Conservation (phyloP, 768 basidiomycete species). For the Amanita polypyramis region DNA sequence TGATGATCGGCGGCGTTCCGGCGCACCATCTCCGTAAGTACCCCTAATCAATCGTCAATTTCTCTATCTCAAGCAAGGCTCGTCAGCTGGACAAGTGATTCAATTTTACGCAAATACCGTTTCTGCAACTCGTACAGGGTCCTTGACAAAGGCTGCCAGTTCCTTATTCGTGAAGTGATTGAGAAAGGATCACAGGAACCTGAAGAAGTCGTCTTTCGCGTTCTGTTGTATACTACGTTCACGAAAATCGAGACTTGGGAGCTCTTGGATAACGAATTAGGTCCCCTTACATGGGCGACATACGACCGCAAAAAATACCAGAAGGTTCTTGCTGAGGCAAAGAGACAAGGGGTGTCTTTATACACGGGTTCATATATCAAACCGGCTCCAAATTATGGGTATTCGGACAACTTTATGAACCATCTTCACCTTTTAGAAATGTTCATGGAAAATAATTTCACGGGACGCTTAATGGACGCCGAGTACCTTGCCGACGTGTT, state of each 20-base stretch:
- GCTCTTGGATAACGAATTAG: conserved; percentile 37
- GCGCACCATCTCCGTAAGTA: conserved; percentile 41
- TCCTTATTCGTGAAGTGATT: conserved; percentile 57
- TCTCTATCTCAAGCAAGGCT: neutral
- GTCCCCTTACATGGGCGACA: conserved; percentile 48
- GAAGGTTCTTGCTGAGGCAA: conserved; percentile 35
- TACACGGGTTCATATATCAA: conserved; percentile 68
- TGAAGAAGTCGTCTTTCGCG: conserved; percentile 59
- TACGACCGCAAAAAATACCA: conserved; percentile 46
- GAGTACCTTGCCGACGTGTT: conserved; percentile 53
- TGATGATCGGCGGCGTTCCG: conserved; percentile 42
- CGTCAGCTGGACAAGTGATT: conserved; percentile 58
- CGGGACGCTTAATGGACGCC: conserved; percentile 35
- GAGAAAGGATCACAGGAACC: conserved; percentile 52
- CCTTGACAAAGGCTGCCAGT: conserved; percentile 62
- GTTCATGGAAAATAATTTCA: conserved; percentile 48
- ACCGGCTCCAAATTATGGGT: conserved; percentile 50
- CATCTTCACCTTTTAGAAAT: conserved; percentile 53
- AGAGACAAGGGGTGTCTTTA: conserved; percentile 29
- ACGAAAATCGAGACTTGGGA: conserved; percentile 69
- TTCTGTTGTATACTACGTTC: conserved; percentile 61
- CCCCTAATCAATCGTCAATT: neutral
- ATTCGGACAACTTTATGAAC: conserved; percentile 37
- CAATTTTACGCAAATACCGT: conserved; percentile 38
- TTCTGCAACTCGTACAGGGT: conserved; percentile 76